These are phyloP conservation scores for Fraxinus quadrangulata DNA, from an alignment of 257 asterid species.

Conservation along the genomic window DNA sequence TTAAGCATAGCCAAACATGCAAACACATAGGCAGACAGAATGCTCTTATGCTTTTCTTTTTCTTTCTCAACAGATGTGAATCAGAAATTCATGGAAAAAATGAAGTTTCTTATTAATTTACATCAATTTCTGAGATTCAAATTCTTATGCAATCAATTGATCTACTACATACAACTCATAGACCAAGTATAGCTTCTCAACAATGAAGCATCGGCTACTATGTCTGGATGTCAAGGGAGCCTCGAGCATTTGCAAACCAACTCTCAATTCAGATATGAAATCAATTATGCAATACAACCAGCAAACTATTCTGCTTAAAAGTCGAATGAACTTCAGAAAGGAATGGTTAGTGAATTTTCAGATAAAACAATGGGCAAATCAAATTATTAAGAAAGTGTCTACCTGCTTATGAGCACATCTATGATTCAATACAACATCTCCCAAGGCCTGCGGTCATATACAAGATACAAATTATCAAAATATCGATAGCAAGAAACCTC, in stretches of 20 bases:
- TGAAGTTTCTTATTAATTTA: neutral
- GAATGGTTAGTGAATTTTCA: neutral
- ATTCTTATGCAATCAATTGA: neutral
- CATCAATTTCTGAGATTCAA: neutral
- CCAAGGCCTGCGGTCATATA: constrained; percentile 40
- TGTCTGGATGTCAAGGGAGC: neutral
- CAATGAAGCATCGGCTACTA: neutral
- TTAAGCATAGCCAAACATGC: neutral
- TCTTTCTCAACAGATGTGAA: neutral
- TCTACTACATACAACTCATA: neutral
- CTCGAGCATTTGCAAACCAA: neutral
- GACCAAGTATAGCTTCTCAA: neutral
- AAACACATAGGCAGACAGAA: neutral
- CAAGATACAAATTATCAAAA: neutral
- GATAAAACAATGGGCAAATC: neutral
- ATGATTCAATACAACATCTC: constrained; percentile 50
- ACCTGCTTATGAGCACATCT: constrained; percentile 53
- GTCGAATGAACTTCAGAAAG: neutral
- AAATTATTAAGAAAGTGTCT: constrained; percentile 14
- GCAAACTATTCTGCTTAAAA: neutral
- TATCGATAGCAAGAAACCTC: neutral
- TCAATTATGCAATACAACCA: neutral
- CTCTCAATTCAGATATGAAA: neutral
- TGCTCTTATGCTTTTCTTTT: neutral
- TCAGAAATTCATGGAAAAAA: neutral